Conservation (phyloP, 2,329 filamentous ascomycete genomes). For the Diaporthe sp. region DNA sequence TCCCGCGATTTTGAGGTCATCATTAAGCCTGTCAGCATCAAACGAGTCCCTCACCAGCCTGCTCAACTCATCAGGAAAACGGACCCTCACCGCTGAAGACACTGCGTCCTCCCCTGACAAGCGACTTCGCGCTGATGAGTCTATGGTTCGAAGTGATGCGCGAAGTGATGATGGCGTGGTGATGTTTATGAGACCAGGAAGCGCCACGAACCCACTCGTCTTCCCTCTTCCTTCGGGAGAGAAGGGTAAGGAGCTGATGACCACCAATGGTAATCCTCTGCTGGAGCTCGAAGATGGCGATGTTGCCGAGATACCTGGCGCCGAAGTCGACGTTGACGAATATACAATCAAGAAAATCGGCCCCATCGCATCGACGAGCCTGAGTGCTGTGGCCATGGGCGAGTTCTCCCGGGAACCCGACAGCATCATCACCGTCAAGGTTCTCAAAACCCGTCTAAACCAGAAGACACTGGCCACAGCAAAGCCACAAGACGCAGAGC, state of each 20-base stretch:
- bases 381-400: constrained; percentile 70
- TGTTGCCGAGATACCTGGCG: constrained; percentile 62
- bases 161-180: constrained; percentile 64
- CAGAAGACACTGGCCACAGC: constrained; percentile 47
- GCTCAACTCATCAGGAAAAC: constrained; percentile 64
- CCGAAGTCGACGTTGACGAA: constrained; percentile 60
- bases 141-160: constrained; percentile 50
- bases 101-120: constrained; percentile 54
- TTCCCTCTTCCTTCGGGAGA: constrained; percentile 64
- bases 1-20: constrained; percentile 52
- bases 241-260: constrained; percentile 62
- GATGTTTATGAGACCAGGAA: constrained; percentile 64
- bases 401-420: constrained; percentile 66
- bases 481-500: constrained; percentile 64
- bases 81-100: constrained; percentile 61
- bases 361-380: constrained; percentile 67
- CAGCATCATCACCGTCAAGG: constrained; percentile 71
- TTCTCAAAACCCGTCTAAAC: constrained; percentile 66
- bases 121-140: constrained; percentile 53
- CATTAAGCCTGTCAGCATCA: constrained; percentile 50
- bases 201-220: constrained; percentile 61
- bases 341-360: constrained; percentile 69
- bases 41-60: constrained; percentile 46
- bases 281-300: constrained; percentile 65
- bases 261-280: constrained; percentile 63